Evolutionary conservation across 306 rosid genomes (phyloP).

Genomic region (Canavalia ensiformis): DNA sequence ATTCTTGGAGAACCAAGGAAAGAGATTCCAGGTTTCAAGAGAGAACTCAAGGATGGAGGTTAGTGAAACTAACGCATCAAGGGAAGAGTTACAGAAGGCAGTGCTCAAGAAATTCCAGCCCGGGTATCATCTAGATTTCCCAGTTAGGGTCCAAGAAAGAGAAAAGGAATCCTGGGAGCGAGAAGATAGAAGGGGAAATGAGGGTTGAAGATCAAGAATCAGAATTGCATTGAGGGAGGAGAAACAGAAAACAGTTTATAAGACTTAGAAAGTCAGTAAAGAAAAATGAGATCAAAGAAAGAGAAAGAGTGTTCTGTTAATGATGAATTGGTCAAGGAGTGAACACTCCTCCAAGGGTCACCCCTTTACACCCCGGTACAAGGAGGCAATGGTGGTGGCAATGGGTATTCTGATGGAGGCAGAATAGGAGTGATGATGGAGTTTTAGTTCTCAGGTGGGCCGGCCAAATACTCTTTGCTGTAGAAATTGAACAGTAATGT

Average conservation of each 20-base stretch:
- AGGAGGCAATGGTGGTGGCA: neutral
- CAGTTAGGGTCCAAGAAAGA: neutral
- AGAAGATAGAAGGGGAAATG: neutral
- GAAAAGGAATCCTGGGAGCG: neutral
- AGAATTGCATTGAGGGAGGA: neutral
- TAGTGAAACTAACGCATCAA: neutral
- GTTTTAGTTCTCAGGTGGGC: neutral
- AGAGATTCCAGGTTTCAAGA: neutral
- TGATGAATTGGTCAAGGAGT: too few relatives aligned
- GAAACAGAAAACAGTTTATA: neutral
- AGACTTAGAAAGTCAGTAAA: too few relatives aligned
- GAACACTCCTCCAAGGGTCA: too few relatives aligned
- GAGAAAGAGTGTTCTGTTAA: too few relatives aligned
- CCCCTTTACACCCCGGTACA: too few relatives aligned
- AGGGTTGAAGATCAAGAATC: neutral
- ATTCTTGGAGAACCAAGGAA: neutral
- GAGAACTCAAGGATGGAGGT: neutral
- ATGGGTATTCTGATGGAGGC: neutral
- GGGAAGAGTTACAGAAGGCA: neutral
- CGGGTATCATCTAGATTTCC: neutral
- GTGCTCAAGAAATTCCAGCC: slow-evolving; percentile 13
- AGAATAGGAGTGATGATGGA: neutral
- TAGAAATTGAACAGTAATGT: neutral
- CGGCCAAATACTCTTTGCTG: neutral
- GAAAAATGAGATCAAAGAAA: too few relatives aligned